Evolutionary conservation across 2,329 filamentous ascomycete genomes (phyloP), one percentile per base, ranked within the genome.

Genomic region (Cladosporium oxysporum): DNA sequence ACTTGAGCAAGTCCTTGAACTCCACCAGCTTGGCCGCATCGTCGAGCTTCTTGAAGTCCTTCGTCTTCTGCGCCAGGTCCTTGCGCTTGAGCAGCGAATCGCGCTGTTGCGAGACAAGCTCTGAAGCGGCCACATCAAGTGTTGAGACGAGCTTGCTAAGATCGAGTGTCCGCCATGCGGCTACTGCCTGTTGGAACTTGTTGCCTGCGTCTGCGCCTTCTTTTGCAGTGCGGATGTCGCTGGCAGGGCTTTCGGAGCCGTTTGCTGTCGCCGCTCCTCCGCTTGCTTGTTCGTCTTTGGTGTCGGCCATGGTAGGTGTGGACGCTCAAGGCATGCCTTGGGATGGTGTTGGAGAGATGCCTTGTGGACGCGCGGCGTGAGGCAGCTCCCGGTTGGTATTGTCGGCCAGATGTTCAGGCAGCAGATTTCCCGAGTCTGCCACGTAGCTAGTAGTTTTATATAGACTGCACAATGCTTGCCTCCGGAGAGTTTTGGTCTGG

Each of bases 41-140:
- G 72, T 98, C 94, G 12, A 96, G 85, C 78, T 97, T 98, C 68
- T 93, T 86, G 73, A 98, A 99, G 74, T 98, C 94, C 75, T 99
- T 99, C 0, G 95, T 99, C 84, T 97, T 98, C 76, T 97, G 93
- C n/a, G 96, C 95, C 23, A 99, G 83, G 68, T 99, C 96, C 77
- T 99, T 99, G 62, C 95, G 87, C 77, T 99, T 94, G 0, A 97
- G 90, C 5, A 97, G 90, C n/a, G 94, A 92, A 78, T 98, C 95
- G 73, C 93, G 88, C 76, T 99, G 96, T 76, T 96, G 93, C 58
- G 91, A 83, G 62, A 98, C 92, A 68, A 99, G 92, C 74, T 98
- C 95, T 12, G 93, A 94, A n/a, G 95, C 95, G 3, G 93, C 94
- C 67, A 90, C 90, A 79, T 99, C 95, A 69, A 99, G 89, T 70